Conservation (phyloP, 768 basidiomycete genomes). For the Boletus sp. region DNA sequence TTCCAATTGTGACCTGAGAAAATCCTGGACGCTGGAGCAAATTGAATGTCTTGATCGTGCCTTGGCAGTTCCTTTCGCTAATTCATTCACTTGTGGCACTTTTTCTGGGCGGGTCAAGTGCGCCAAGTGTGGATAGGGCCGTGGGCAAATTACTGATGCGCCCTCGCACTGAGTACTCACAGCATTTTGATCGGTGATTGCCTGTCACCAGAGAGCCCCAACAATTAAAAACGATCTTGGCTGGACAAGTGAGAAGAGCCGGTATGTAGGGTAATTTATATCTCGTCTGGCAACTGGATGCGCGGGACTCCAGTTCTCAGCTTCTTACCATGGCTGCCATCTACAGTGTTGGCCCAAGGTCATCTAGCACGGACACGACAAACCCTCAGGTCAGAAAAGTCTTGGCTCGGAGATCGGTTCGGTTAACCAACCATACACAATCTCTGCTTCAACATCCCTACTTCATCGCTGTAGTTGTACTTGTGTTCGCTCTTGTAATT, state of each 20-base stretch:
- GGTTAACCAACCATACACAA: slow-evolving; percentile 5
- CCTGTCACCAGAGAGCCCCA: not conserved
- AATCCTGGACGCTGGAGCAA: too few relatives aligned
- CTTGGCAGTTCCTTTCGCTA: too few relatives aligned
- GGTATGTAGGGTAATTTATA: not conserved
- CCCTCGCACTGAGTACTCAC: too few relatives aligned
- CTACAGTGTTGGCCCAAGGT: not conserved
- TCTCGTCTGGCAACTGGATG: not conserved
- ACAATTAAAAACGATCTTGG: too few relatives aligned
- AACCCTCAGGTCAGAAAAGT: slow-evolving; percentile 16
- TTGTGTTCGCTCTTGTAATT: slow-evolving; percentile 16
- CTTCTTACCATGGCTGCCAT: slow-evolving; percentile 9
- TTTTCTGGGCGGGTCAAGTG: too few relatives aligned
- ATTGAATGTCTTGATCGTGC: too few relatives aligned
- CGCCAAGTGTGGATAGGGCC: too few relatives aligned
- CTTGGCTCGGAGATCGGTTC: not conserved
- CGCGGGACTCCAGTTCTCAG: not conserved
- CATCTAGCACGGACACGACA: not conserved
- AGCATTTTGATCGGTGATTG: not conserved
- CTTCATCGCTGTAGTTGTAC: slow-evolving; percentile 17
- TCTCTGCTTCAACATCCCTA: slow-evolving; percentile 23
- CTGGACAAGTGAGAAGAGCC: too few relatives aligned
- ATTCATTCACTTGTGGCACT: too few relatives aligned
- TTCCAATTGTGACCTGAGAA: too few relatives aligned
- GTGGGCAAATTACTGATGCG: too few relatives aligned